These are phyloP conservation scores for Arabis hirsuta DNA, from an alignment of 345 rosid genomes.

Conservation along the genomic window DNA sequence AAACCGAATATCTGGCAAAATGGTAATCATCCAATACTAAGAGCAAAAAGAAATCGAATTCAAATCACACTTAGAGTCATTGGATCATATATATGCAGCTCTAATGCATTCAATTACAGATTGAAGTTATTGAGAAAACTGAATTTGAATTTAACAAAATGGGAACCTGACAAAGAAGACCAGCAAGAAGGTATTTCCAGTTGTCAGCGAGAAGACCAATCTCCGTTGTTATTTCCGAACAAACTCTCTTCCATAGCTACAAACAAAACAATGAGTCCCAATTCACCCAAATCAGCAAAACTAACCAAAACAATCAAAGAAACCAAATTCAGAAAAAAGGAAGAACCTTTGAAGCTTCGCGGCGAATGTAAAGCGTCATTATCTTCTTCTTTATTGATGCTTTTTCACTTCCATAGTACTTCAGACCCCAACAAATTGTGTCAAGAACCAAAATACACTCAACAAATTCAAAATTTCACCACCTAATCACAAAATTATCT, in stretches of 20 bases:
- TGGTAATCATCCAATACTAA: not conserved
- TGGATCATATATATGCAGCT: constrained; percentile 9
- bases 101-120: constrained; percentile 4
- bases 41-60: not conserved
- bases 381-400: constrained; percentile 8
- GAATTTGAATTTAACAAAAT: not conserved
- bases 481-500: not conserved
- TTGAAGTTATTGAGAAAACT: not conserved
- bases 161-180: constrained; percentile 85
- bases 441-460: constrained; percentile 35
- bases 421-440: constrained; percentile 51
- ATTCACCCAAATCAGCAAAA: not conserved
- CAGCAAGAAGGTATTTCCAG: constrained; percentile 90
- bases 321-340: not conserved
- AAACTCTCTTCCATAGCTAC: constrained; percentile 93
- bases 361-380: constrained; percentile 94
- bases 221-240: constrained; percentile 81
- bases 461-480: not conserved
- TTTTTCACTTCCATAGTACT: constrained; percentile 63
- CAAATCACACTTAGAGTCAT: not conserved
- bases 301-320: not conserved
- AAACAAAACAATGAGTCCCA: constrained; percentile 27
- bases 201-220: constrained; percentile 79
- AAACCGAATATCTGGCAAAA: constrained; percentile 3
- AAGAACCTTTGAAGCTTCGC: constrained; percentile 89